phyloP scores from a whole-genome alignment of 2,329 filamentous ascomycete genomes.

The Sclerotinia borealis region DNA sequence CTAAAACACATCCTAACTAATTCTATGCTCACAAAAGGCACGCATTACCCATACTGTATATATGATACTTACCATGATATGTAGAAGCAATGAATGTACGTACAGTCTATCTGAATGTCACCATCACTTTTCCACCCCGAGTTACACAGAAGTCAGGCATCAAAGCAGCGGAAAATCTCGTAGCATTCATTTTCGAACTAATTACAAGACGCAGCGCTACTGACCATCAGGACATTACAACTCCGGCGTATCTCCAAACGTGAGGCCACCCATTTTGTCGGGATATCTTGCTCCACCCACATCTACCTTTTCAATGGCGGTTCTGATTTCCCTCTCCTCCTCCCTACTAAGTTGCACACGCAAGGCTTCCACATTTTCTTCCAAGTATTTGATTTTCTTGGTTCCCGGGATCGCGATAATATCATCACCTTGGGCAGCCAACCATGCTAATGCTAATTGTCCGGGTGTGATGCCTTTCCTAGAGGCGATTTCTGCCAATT shows the following conservation, averaged over 20 bases:
- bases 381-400: constrained; percentile 40
- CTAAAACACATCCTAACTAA: too few relatives aligned
- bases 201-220: not conserved
- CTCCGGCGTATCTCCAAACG: constrained; percentile 21
- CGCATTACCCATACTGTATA: too few relatives aligned
- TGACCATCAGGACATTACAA: constrained; percentile 10
- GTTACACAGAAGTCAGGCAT: not conserved
- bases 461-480: constrained; percentile 43
- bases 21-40: too few relatives aligned
- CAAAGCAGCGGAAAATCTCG: not conserved
- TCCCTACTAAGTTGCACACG: constrained; percentile 15
- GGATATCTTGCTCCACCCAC: constrained; percentile 45
- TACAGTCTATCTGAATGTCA: not conserved
- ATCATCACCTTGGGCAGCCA: constrained; percentile 46
- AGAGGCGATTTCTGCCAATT: constrained; percentile 40
- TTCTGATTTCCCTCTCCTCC: constrained; percentile 22
- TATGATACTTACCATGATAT: not conserved
- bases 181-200: not conserved
- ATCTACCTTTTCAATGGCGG: constrained; percentile 40
- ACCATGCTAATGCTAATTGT: constrained; percentile 48
- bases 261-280: constrained; percentile 32
- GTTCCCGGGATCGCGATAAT: constrained; percentile 51
- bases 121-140: too few relatives aligned
- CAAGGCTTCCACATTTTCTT: constrained; percentile 29
- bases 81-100: not conserved